Evolutionary conservation across 805 yeast genomes (phyloP).

Genomic region (Saccharomycopsis babjevae): DNA sequence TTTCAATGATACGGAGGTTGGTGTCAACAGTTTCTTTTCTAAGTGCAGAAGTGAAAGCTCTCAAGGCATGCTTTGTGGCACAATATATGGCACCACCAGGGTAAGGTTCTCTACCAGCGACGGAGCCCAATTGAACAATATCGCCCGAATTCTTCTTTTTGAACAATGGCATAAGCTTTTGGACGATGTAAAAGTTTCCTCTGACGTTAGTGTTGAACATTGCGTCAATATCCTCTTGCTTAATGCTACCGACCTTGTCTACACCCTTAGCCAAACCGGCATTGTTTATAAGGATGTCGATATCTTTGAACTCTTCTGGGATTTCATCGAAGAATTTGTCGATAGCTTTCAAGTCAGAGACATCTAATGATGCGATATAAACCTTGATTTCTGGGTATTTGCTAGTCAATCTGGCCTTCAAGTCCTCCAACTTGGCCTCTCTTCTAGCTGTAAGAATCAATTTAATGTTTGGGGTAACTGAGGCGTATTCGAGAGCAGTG

Average conservation of each 20-base stretch:
- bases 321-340: constrained; percentile 32
- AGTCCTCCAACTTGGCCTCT: constrained; percentile 50
- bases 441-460: constrained; percentile 75
- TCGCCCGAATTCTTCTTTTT: constrained; percentile 39
- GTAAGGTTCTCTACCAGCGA: constrained; percentile 63
- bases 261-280: constrained; percentile 41
- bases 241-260: constrained; percentile 34
- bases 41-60: constrained; percentile 45
- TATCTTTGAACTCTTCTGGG: constrained; percentile 47
- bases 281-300: constrained; percentile 56
- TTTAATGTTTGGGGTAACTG: constrained; percentile 47
- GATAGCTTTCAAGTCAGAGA: constrained; percentile 41
- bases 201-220: constrained; percentile 40
- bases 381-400: constrained; percentile 44
- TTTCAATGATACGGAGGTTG: constrained; percentile 52
- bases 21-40: constrained; percentile 71
- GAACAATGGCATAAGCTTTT: constrained; percentile 33
- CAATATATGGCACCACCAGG: constrained; percentile 67
- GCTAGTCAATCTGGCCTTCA: constrained; percentile 84
- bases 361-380: constrained; percentile 42
- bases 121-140: constrained; percentile 55
- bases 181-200: constrained; percentile 37
- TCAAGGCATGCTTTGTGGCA: constrained; percentile 57
- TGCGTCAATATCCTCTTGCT: constrained; percentile 29
- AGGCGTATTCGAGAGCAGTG: constrained; percentile 80